A percentile compares a stretch with the other conserved stretches of the same genome.
These are phyloP conservation scores for Kurtzmaniella natalensis DNA, from an alignment of 1,139 yeast genomes.

Conservation along the genomic window DNA sequence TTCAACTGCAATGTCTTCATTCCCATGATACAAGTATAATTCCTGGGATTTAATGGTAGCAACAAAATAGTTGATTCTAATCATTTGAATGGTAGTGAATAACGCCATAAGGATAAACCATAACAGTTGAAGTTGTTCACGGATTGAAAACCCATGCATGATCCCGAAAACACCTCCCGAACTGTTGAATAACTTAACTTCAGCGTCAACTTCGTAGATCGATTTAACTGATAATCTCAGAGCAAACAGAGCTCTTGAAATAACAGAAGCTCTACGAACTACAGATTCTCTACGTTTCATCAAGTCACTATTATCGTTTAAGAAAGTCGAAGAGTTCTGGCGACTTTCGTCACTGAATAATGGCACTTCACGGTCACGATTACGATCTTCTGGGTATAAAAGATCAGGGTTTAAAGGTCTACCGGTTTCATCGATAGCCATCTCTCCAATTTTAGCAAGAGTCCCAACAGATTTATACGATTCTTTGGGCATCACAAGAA, in stretches of 20 bases:
- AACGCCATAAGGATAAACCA: constrained; percentile 78
- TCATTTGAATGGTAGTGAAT: constrained; percentile 83
- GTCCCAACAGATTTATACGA: constrained; percentile 71
- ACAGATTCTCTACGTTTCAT: constrained; percentile 34
- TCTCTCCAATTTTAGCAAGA: constrained; percentile 63
- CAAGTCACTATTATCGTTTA: constrained; percentile 37
- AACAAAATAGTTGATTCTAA: constrained; percentile 85
- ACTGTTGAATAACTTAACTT: constrained; percentile 46
- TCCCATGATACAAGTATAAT: constrained; percentile 57
- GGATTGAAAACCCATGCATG: constrained; percentile 62
- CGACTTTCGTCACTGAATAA: constrained; percentile 5
- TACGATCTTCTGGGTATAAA: constrained; percentile 34
- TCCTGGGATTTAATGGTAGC: constrained; percentile 85
- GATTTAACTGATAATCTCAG: constrained; percentile 45
- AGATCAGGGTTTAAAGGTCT: constrained; percentile 41
- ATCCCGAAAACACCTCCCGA: constrained; percentile 84
- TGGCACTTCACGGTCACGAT: no score
- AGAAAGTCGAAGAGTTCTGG: not conserved
- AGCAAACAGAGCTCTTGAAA: constrained; percentile 28
- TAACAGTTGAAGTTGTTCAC: constrained; percentile 61
- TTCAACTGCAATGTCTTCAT: constrained; percentile 47
- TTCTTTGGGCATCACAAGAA: constrained; percentile 71
- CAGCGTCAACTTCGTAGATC: constrained; percentile 62
- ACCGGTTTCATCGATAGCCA: constrained; percentile 65
- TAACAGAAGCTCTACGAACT: constrained; percentile 33